Evolutionary conservation across 495 filamentous ascomycete genomes (phyloP), one percentile per base, ranked within the genome.

Genomic region (Penicillium fimorum): DNA sequence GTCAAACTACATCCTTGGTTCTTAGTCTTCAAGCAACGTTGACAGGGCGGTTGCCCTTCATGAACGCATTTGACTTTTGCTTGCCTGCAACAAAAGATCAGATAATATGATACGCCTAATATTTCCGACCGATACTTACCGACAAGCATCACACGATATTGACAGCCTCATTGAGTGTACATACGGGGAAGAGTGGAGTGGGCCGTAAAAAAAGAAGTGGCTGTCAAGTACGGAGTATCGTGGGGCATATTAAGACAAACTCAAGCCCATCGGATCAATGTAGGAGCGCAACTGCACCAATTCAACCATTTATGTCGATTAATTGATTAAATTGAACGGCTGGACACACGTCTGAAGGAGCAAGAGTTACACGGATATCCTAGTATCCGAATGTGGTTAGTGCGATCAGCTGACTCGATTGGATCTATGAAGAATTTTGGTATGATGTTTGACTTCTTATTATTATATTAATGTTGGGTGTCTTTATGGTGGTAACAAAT

Each of bases 1-100:
- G 74, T 71, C 8, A 77, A 55, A 12, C 50, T 42, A 42, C 74
- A 77, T 11, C 32, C 45, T 8, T 57, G 49, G 7, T 50, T 53
- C 30, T 69, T 68, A n/a, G 56, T 47, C 18, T 63, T 68, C 29
- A 65, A 56, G 20, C 74, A 77, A 38, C 74, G 70, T 20, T 62
- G 72, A 55, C 74, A 77, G 1, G 74, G 74, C 0, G 74, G 67
- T 3, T 58, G 65, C 29, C 74, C 73, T 13, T 75, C 64, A 63
- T 77, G 73, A 4, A 73, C 46, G 33, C 74, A 77, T 58, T 76
- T 77, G 45, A 77, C 73, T 45, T 77, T 77, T 33, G 74, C 70
- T 55, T 69, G 69, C 13, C 72, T 76, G 42, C 15, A 15, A 45
- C 4, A 18, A 47, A 41, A 50, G 17, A 10, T 33, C 2, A 53